Conservation (phyloP, 805 yeast genomes). For the Starmerella tilneyi region DNA sequence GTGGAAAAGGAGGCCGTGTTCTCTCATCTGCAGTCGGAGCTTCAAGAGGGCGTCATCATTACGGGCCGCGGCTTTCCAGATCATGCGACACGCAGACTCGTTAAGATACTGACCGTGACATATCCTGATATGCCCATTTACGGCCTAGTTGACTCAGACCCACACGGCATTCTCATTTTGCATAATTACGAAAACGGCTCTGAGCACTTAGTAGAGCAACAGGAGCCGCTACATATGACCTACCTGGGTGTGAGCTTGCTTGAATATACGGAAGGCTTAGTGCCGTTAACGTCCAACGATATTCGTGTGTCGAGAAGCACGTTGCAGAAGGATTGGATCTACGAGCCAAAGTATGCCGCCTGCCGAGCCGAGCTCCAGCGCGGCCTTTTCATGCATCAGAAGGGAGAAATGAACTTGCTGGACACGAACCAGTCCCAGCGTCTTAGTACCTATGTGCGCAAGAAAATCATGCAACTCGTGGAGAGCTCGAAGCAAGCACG, state of each 20-base stretch:
- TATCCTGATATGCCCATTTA: constrained; percentile 34
- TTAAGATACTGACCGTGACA: constrained; percentile 28
- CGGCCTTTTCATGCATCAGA: constrained; percentile 41
- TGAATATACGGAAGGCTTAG: constrained; percentile 33
- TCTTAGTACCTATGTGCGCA: constrained; percentile 21
- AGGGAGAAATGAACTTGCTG: constrained; percentile 48
- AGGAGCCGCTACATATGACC: constrained; percentile 16
- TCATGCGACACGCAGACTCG: constrained; percentile 39
- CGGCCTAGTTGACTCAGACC: constrained; percentile 54
- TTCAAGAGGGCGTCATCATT: constrained; percentile 31
- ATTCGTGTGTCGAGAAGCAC: constrained; percentile 29
- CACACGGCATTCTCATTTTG: constrained; percentile 50
- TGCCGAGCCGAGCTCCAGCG: constrained; percentile 44
- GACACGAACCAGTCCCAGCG: constrained; percentile 21
- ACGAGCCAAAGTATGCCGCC: constrained; percentile 14
- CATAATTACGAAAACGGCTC: constrained; percentile 31
- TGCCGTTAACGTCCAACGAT: constrained; percentile 29
- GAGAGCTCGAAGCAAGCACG: too few species aligned
- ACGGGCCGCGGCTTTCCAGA: constrained; percentile 68
- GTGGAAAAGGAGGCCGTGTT: constrained; percentile 46
- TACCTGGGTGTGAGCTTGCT: constrained; percentile 38
- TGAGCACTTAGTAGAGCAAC: constrained; percentile 13
- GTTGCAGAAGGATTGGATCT: constrained; percentile 27
- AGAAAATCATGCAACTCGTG: too few species aligned
- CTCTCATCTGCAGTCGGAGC: constrained; percentile 27